Base-by-base conservation (phyloP, 192 early-diverging fungal genomes). In the Coemansia sp. region DNA sequence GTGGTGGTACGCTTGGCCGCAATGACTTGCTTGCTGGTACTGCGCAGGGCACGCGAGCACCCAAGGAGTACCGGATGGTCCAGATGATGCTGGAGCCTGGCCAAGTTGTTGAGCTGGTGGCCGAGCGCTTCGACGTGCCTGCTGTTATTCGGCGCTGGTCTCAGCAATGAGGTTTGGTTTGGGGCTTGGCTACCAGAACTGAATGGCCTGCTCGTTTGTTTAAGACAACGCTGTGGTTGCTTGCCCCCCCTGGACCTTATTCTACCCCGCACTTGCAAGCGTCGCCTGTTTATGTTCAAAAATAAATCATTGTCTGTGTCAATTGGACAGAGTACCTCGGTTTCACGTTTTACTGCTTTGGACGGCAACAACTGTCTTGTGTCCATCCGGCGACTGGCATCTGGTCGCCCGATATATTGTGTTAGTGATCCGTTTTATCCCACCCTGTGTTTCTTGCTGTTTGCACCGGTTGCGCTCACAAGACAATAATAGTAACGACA, bases 31-130 rank as follows among this genome's bases (percentile, higher is more conserved):
- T 84, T 33, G 82, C 82, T 11, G 79, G 75, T 0, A 62, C 67
- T 12, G 58, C 68, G 16, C 74, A 68, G 11, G 65, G 67, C 0
- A 84, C 84, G 5, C 84, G 89, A 35, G 89, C 91, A 44, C 93
- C 92, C 12, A 95, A 95, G 63, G 92, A 94, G 71, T 93, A 92
- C 66, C 81, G 91, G 46, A 95, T 94, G 95, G 88, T 91, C 72
- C 89, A 90, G 63, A 63, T 92, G 18, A 88, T 91, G 89, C 68
- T 93, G 41, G 91, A 92, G 60, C 84, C 87, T 0, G 80, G 71
- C 7, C 89, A 92, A 63, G 85, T 92, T 53, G 74, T 83, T 24
- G 88, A 89, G 33, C 76, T 87, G 41, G 85, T 91, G 21, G 67
- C 79, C 3, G 84, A 85, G 20, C 87, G 88, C 60, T 56, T 73